Evolutionary conservation across 768 basidiomycete species (phyloP).

Genomic region (Hygrophorus russula): DNA sequence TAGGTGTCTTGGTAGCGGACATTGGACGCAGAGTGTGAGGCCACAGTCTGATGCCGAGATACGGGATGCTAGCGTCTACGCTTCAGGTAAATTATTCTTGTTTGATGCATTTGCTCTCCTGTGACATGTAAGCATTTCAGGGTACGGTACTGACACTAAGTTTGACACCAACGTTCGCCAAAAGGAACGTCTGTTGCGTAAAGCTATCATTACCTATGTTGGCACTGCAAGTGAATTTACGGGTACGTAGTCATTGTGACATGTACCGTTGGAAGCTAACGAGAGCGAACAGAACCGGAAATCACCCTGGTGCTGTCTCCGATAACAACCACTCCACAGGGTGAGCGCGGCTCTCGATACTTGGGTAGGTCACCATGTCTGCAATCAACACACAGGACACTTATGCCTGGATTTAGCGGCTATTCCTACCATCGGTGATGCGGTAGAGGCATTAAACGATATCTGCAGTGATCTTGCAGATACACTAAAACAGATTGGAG

Average conservation of each 20-base stretch:
- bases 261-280: not conserved
- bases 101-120: not conserved
- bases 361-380: conserved; percentile 30
- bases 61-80: conserved; percentile 37
- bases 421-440: conserved; percentile 66
- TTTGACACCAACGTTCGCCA: conserved; percentile 48
- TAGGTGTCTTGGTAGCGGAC: conserved; percentile 48
- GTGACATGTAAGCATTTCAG: conserved; percentile 18
- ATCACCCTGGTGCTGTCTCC: conserved; percentile 66
- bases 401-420: conserved; percentile 34
- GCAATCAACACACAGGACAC: not conserved
- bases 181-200: conserved; percentile 47
- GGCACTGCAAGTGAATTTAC: conserved; percentile 66
- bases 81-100: conserved; percentile 34
- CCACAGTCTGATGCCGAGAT: conserved; percentile 62
- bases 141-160: conserved; percentile 39
- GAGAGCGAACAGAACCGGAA: conserved; percentile 42
- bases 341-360: conserved; percentile 47
- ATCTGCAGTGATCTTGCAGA: conserved; percentile 51
- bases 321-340: conserved; percentile 42
- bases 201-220: conserved; percentile 54
- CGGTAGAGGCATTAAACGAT: conserved; percentile 53
- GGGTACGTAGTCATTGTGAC: conserved; percentile 24
- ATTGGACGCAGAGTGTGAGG: conserved; percentile 43
- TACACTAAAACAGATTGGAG: conserved; percentile 53